These are phyloP conservation scores for Ustilago tritici DNA, from an alignment of 1,284 basidiomycete genomes.

Conservation along the genomic window DNA sequence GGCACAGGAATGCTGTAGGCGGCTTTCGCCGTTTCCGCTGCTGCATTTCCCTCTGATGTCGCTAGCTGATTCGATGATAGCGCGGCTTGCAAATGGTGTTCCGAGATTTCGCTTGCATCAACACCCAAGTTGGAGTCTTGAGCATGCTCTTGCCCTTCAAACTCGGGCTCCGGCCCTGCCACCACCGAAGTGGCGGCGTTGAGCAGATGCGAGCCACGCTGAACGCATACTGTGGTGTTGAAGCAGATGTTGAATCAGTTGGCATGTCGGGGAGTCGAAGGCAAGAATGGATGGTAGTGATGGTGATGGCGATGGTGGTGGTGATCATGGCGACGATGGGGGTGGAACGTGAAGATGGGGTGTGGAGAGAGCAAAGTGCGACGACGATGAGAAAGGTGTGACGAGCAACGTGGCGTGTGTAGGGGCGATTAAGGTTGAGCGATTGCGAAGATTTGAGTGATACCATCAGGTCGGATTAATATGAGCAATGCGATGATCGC, in stretches of 20 bases:
- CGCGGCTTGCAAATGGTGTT: conserved; percentile 69
- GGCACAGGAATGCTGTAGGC: conserved; percentile 69
- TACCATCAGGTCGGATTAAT: conserved; percentile 26
- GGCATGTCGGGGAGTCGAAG: conserved; percentile 5
- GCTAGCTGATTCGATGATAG: conserved; percentile 67
- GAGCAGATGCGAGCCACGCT: conserved; percentile 58
- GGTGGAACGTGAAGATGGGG: background rate
- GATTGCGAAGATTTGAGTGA: background rate
- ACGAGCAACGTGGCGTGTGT: background rate
- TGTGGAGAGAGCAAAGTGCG: background rate
- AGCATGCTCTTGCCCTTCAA: conserved; percentile 61
- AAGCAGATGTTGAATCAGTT: background rate
- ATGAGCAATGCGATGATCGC: conserved; percentile 29
- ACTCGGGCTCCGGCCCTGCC: conserved; percentile 59
- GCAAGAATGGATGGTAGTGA: background rate
- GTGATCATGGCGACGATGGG: conserved; percentile 4
- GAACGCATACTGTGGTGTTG: conserved; percentile 53
- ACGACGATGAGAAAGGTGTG: background rate
- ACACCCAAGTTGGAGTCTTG: conserved; percentile 65
- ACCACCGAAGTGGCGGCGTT: conserved; percentile 61
- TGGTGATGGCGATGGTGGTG: background rate
- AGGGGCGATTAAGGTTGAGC: background rate
- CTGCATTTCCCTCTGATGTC: conserved; percentile 38
- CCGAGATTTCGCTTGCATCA: conserved; percentile 63
- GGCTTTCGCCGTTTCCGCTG: conserved; percentile 43